Percentiles rank a stretch among this genome's conserved stretches.
Conservation (phyloP, 352 stramenopile species). For the Phytophthora tubulina region DNA sequence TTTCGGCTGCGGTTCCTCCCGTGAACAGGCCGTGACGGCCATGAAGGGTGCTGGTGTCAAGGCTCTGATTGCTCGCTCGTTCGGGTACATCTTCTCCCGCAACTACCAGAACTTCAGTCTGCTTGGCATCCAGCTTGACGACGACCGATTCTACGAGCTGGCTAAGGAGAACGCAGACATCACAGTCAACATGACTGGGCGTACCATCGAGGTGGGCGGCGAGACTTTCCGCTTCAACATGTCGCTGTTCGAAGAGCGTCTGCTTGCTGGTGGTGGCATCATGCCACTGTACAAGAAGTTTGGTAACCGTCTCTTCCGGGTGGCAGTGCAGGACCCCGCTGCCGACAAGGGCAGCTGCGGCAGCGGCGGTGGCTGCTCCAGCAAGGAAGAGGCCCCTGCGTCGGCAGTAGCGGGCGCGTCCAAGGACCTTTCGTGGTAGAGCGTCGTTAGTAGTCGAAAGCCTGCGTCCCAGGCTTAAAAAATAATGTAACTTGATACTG, state of each 20-base stretch:
- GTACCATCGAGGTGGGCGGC: constrained; percentile 81
- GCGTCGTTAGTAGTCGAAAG: constrained; percentile 14
- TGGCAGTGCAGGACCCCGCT: constrained; percentile 76
- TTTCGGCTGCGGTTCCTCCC: constrained; percentile 87
- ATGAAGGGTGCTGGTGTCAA: constrained; percentile 86
- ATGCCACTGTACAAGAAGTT: constrained; percentile 91
- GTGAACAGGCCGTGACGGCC: constrained; percentile 84
- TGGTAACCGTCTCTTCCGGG: constrained; percentile 85
- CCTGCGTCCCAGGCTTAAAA: background rate
- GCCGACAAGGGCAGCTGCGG: constrained; percentile 49
- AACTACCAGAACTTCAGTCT: constrained; percentile 92
- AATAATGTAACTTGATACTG: constrained; percentile 15
- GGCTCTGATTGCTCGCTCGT: constrained; percentile 86
- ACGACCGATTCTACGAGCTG: constrained; percentile 86
- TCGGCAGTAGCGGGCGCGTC: constrained; percentile 49
- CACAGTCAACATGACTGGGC: constrained; percentile 84
- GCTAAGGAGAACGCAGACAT: constrained; percentile 81
- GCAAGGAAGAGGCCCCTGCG: constrained; percentile 47
- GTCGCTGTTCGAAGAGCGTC: constrained; percentile 86
- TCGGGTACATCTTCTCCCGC: constrained; percentile 89
- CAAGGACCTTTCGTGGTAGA: constrained; percentile 75
- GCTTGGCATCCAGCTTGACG: constrained; percentile 80
- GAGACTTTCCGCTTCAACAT: constrained; percentile 89
- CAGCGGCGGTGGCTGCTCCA: constrained; percentile 42
- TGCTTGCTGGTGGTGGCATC: constrained; percentile 84